Base-by-base conservation (phyloP, 257 asterid species). In the Gentiana macrophylla region DNA sequence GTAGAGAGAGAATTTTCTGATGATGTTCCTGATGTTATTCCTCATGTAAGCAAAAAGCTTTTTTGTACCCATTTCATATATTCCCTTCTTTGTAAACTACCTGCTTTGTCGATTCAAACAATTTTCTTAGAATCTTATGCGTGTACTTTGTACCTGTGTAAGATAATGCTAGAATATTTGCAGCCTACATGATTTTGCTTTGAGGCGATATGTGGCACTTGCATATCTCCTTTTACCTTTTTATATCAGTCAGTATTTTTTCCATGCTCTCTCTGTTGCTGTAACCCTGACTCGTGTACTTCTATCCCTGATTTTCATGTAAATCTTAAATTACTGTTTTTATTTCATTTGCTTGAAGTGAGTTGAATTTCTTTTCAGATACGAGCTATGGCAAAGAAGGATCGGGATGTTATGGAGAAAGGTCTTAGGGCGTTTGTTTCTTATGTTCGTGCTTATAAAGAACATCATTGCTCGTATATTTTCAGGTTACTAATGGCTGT, bases 371-470 rank as follows among this genome's bases (percentile, higher is more conserved):
- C 47, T 56, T 59, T 64, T 55, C 79, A 92, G 97, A 77, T 92
- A 64, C 88, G 97, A 33, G 32, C 80, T 64, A 83, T 84, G 52
- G 97, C 97, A 38, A 78, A 57, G 69, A 83, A 73, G 63, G 98
- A 92, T 57, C 94, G 98, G 52, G 95, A 85, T 61, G 83, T 92
- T 50, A 85, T 92, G 98, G 98, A 92, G 65, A 91, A 88, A 73
- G 98, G 98, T 50, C 77, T 85, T 61, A 71, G 76, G 80, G 93
- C 99, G 36, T 88, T 92, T 72, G 97, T 92, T 56, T 92, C 97
- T 50, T 85, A 77, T 57, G 70, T 92, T 7, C 95, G 95, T 57
- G 99, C 97, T 49, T 85, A 92, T 61, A 92, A 92, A 70, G 99
- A 92, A 73, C 97, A 92, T 65, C 85, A 67, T 57, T 92, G 97